Percentiles rank a stretch among this genome's conserved stretches.
phyloP scores from a whole-genome alignment of 495 filamentous ascomycete genomes.

The Penicillium roqueforti region DNA sequence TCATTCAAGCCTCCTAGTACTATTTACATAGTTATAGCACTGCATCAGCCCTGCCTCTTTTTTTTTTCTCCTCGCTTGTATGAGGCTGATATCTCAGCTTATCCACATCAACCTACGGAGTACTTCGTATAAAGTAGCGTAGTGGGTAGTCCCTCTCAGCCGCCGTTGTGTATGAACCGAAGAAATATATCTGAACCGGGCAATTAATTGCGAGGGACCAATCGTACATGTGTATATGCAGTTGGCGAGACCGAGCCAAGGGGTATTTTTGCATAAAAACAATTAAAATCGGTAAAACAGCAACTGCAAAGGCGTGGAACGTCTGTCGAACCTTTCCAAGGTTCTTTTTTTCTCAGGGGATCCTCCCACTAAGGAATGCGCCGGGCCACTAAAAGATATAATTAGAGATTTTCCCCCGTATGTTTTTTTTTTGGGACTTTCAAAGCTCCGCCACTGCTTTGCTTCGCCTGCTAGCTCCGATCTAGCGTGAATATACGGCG shows the following conservation, averaged over 20 bases:
- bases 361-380: conserved; percentile 3
- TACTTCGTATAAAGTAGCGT: background rate
- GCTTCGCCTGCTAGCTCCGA: background rate
- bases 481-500: background rate
- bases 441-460: background rate
- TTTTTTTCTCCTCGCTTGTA: background rate
- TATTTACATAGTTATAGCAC: background rate
- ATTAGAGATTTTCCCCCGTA: background rate
- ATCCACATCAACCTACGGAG: background rate
- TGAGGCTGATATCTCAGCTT: background rate
- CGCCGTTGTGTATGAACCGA: no score
- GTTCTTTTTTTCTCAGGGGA: conserved; percentile 1
- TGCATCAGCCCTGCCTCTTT: background rate
- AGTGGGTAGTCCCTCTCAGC: no score
- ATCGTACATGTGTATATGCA: background rate
- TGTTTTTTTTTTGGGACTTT: background rate
- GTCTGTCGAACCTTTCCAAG: background rate
- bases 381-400: conserved; percentile 6
- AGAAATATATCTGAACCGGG: no score
- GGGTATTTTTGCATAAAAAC: background rate
- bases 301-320: conserved; percentile 5
- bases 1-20: no score
- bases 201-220: background rate
- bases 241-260: background rate
- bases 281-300: background rate